phyloP scores from a whole-genome alignment of 2,329 filamentous ascomycete species.

The Ascochyta viciae-villosae region DNA sequence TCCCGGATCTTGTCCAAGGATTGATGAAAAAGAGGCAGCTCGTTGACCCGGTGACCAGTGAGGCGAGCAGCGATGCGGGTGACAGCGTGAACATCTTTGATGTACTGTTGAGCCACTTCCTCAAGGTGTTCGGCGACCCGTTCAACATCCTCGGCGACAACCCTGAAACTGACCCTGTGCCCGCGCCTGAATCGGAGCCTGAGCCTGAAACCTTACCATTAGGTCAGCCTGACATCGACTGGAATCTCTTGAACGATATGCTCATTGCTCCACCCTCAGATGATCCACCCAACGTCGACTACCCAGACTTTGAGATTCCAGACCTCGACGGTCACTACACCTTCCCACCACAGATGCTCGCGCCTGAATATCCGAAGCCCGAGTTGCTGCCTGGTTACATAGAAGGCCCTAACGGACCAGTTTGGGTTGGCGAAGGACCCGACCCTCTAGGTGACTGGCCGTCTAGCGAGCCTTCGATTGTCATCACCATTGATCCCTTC shows the following conservation, averaged over 20 bases:
- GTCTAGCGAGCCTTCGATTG: neutral
- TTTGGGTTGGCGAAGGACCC: constrained; percentile 9
- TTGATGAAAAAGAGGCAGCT: constrained; percentile 11
- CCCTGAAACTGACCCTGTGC: neutral
- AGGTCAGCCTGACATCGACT: constrained; percentile 1
- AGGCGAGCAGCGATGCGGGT: constrained; percentile 4
- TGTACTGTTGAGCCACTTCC: neutral
- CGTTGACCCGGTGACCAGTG: constrained; percentile 11
- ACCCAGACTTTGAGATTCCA: constrained; percentile 12
- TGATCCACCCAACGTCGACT: neutral
- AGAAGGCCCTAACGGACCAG: constrained; percentile 1
- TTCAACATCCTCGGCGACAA: constrained; percentile 3
- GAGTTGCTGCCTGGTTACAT: constrained; percentile 5
- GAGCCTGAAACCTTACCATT: neutral
- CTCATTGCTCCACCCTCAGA: neutral
- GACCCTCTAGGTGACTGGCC: neutral
- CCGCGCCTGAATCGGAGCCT: neutral
- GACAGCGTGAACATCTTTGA: constrained; percentile 7
- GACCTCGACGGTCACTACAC: constrained; percentile 6
- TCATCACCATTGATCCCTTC: constrained; percentile 2
- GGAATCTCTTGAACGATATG: neutral
- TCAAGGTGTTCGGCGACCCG: constrained; percentile 4
- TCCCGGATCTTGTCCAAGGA: constrained; percentile 6
- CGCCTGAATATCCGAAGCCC: neutral
- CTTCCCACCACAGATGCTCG: neutral